These are phyloP conservation scores for Amanita exitialis DNA, from an alignment of 768 basidiomycete genomes.

Conservation along the genomic window DNA sequence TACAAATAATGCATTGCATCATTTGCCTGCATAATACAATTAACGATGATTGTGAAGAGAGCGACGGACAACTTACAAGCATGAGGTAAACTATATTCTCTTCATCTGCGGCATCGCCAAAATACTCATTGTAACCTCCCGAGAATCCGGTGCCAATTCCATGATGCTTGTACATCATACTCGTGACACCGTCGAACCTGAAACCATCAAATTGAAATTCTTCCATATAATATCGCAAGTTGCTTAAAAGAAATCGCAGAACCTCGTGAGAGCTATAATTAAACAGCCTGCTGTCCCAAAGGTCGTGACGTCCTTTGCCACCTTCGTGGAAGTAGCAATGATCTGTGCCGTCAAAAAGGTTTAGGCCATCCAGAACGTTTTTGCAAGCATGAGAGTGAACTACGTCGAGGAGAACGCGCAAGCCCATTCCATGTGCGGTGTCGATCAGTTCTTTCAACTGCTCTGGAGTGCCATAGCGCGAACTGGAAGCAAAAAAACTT, in stretches of 20 bases:
- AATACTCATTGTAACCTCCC: slow-evolving; percentile 98
- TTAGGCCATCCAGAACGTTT: slow-evolving; percentile 92
- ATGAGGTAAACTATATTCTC: slow-evolving; percentile 95
- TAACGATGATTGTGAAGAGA: background rate
- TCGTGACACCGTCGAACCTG: slow-evolving; percentile 97
- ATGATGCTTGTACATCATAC: slow-evolving; percentile 99
- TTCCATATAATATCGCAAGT: slow-evolving; percentile 92
- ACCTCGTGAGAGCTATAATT: slow-evolving; percentile 97
- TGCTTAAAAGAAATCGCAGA: slow-evolving; percentile 88
- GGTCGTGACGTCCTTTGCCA: slow-evolving; percentile 80
- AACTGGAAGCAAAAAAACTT: slow-evolving; percentile 93
- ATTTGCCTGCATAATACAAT: slow-evolving; percentile 61
- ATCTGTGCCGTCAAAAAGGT: slow-evolving; percentile 95
- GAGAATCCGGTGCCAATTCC: slow-evolving; percentile 98
- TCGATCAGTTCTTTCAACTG: slow-evolving; percentile 94
- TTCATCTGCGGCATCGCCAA: slow-evolving; percentile 73
- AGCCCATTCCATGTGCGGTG: slow-evolving; percentile 86
- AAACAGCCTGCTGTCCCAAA: slow-evolving; percentile 97
- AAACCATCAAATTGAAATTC: slow-evolving; percentile 96
- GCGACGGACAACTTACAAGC: slow-evolving; percentile 53
- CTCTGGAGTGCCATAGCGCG: slow-evolving; percentile 93
- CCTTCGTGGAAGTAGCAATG: slow-evolving; percentile 97
- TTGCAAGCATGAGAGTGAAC: slow-evolving; percentile 99
- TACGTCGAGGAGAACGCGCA: slow-evolving; percentile 90
- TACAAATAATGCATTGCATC: slow-evolving; percentile 78